Evolutionary conservation across 1,139 yeast species (phyloP).

Genomic region (Scheffersomyces lignicola): DNA sequence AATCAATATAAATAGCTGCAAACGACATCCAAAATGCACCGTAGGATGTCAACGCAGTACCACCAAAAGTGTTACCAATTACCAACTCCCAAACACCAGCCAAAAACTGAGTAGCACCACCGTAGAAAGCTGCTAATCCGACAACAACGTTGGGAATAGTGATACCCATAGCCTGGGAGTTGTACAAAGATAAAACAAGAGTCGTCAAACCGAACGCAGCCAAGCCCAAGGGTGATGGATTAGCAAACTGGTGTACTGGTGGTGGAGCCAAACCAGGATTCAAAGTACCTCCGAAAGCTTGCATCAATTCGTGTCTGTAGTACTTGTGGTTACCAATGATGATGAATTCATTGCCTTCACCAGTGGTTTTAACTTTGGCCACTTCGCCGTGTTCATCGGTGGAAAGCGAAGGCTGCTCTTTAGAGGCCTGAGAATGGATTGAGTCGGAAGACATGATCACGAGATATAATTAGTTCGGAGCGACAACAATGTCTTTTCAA

Average conservation of each 20-base stretch:
- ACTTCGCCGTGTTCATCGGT: constrained; percentile 9
- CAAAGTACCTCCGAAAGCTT: constrained; percentile 42
- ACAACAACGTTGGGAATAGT: constrained; percentile 39
- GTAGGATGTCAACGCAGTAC: constrained; percentile 64
- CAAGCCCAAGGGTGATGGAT: constrained; percentile 64
- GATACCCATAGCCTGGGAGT: constrained; percentile 42
- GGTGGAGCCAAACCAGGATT: constrained; percentile 36
- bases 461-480: too few species aligned
- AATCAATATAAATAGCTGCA: constrained; percentile 56
- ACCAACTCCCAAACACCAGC: constrained; percentile 69
- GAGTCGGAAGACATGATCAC: constrained; percentile 3
- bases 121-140: constrained; percentile 46
- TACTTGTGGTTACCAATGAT: constrained; percentile 30
- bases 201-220: constrained; percentile 55
- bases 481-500: too few species aligned
- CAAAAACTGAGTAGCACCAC: constrained; percentile 64
- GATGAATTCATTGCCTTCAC: constrained; percentile 23
- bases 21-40: constrained; percentile 78
- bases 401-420: constrained; percentile 2
- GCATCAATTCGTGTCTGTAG: constrained; percentile 31
- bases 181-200: constrained; percentile 44
- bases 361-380: constrained; percentile 19
- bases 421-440: constrained; percentile 1
- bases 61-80: constrained; percentile 65
- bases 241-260: constrained; percentile 42